Base-by-base conservation (phyloP, 2,329 filamentous ascomycete genomes). In the Fusarium sp. region DNA sequence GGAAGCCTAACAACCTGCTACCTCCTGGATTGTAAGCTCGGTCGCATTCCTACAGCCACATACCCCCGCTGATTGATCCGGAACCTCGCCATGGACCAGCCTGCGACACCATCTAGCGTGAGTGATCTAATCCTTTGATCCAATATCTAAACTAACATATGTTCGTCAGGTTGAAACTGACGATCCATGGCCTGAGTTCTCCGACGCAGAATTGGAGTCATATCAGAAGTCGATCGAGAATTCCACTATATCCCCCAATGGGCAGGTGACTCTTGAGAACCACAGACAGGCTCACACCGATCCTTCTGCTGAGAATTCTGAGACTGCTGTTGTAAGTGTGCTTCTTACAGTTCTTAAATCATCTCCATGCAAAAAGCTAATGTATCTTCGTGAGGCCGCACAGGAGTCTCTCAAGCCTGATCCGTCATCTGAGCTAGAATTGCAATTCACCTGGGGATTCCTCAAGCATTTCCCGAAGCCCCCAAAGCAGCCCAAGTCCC, bases 271-370 rank as follows among this genome's bases (percentile, higher is more conserved):
- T 31, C 9, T 49, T 23, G 27, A 18, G 19, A 15, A 16, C 2
- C 6, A 4, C 0, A 8, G 3, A 16, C 21, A 49, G 6, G 31
- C 14, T n/a, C 15, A 0, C 7, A 9, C 29, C 21, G 14, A 48
- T n/a, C 7, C 0, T 6, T 0, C 4, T n/a, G 27, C 6, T 7
- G 4, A 16, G 5, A 3, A n/a, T 1, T 4, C 45, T 31, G 14
- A 18, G 1, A 9, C 21, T 15, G 4, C 27, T 48, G 14, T 21
- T 31, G 45, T 48, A 6, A 48, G 19, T 31, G 19, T 31, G 6
- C 27, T 48, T 33, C 31, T 33, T 15, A 7, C 31, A 33, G 31
- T 15, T 33, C 31, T 15, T 33, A 1, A 7, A 33, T 15, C 31
- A 35, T 18, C 33, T 35, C 4, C 15, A 16, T 35, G 10, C 5